Evolutionary conservation across 2,329 filamentous ascomycete genomes (phyloP), one percentile per base, ranked within the genome.

Genomic region (Venturia oleaginea): DNA sequence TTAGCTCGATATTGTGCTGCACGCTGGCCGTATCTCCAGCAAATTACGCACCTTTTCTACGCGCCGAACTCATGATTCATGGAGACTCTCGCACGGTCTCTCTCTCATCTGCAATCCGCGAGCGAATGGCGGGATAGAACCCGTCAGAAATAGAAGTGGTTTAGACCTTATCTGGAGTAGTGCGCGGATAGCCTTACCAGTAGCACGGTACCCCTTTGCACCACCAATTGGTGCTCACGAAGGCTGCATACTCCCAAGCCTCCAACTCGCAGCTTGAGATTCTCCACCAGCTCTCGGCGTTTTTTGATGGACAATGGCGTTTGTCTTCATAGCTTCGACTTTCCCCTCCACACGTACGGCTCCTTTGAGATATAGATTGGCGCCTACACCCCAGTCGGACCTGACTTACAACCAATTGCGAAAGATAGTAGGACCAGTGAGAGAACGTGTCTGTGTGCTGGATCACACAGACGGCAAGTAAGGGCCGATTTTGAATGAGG

Each of bases 401-500:
- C 22, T 51, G 10, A 8, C 22, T 51, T 17, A n/a, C 15, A 13
- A 43, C 42, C 42, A 43, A 43, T 43, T 46, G 42, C 37, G 15
- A 43, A 43, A 7, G 15, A n/a, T n/a, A n/a, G n/a, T 46, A 46
- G n/a, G 48, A 54, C 24, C 48, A 54, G 3, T 19, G 1, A 32
- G 48, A 54, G 48, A 30, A 19, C 27, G 15, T 6, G 15, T 34
- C 30, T 19, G 30, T 19, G 51, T 57, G 51, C 51, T 51, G 46
- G 46, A 51, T 51, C 46, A 51, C 46, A 51, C 46, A 51, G 46
- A 51, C 46, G 46, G 22, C 46, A 30, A 51, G 43, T 22, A 51
- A 51, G 46, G 46, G 46, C 8, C 6, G 46, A 15, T 27, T 51
- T 10, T 51, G 22, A 51, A 27, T 51, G 46, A 51, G 5, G 10